Evolutionary conservation across 2,329 filamentous ascomycete genomes (phyloP).

Genomic region (Fusarium sp.): DNA sequence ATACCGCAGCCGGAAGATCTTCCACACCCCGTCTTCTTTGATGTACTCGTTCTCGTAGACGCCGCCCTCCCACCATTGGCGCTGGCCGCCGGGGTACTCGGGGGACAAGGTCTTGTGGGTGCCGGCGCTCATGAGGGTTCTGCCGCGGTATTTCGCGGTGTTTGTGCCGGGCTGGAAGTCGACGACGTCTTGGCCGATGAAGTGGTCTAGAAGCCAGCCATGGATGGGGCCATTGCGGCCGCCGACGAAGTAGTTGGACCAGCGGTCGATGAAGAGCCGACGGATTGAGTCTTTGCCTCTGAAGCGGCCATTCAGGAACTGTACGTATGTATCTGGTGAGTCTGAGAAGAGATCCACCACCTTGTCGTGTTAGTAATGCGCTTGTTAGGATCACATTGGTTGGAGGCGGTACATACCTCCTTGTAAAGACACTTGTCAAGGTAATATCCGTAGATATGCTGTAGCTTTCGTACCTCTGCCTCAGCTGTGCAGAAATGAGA

Average conservation of each 20-base stretch:
- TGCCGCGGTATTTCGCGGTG: neutral
- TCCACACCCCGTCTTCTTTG: neutral
- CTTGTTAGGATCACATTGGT: accelerated
- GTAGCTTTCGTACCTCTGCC: neutral
- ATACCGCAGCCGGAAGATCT: neutral
- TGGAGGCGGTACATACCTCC: neutral
- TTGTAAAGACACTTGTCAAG: neutral
- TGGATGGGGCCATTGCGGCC: neutral
- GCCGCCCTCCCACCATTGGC: neutral
- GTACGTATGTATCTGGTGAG: neutral
- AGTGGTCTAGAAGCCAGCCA: neutral
- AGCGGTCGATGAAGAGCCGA: neutral
- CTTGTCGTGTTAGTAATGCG: neutral
- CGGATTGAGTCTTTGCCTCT: neutral
- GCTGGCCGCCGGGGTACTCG: neutral
- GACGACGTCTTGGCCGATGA: neutral
- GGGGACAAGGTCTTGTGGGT: neutral
- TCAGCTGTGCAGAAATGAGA: neutral
- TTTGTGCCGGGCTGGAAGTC: neutral
- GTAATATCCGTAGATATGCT: neutral
- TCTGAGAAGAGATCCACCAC: neutral
- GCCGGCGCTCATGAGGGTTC: neutral
- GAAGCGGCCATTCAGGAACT: neutral
- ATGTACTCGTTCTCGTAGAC: slow-evolving; percentile 1
- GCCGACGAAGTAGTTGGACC: neutral